Evolutionary conservation across 2,329 filamentous ascomycete genomes (phyloP), one percentile per base, ranked within the genome.

Genomic region (Teratosphaeria pseudoeucalypti): DNA sequence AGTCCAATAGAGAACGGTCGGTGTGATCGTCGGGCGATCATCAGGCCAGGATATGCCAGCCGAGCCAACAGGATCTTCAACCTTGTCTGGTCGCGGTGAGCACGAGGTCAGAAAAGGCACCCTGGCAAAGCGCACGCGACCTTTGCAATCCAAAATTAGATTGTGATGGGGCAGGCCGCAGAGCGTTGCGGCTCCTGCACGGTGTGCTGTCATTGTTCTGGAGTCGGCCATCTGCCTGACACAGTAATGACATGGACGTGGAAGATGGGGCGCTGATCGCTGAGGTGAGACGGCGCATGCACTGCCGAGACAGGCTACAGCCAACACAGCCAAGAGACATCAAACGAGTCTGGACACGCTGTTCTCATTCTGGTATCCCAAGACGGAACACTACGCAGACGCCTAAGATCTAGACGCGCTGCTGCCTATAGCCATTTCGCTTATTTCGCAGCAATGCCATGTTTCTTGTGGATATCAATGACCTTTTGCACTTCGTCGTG

Each of bases 401-500:
- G 37, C 37, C 37, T 43, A n/a, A 14, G 37, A 5, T 43, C 32
- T 7, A 26, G 29, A 27, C 16, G 23, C 52, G 11, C 27, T 52
- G 11, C 34, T 14, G 26, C 26, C 16, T 52, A 14, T 2, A 23
- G 23, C 23, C 23, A 23, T 23, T 23, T 23, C 12, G 26, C 52
- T 60, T 53, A 64, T 16, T 43, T 43, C 56, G 64, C 68, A 19
- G 61, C 63, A 52, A 70, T 64, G 19, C 70, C 70, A 64, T 80
- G 70, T 70, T 81, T 81, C 76, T 87, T 87, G 78, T 94, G 87
- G 70, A 87, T 86, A 62, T 84, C 79, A 75, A 96, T 95, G 66
- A 97, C 90, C 81, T 95, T 96, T 79, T 96, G 90, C 55, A 99
- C 83, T 79, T 99, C 94, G 63, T 95, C 89, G 68, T 88, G 90